Evolutionary conservation across 1,284 basidiomycete species (phyloP).

Genomic region (Tausonia pullulans): DNA sequence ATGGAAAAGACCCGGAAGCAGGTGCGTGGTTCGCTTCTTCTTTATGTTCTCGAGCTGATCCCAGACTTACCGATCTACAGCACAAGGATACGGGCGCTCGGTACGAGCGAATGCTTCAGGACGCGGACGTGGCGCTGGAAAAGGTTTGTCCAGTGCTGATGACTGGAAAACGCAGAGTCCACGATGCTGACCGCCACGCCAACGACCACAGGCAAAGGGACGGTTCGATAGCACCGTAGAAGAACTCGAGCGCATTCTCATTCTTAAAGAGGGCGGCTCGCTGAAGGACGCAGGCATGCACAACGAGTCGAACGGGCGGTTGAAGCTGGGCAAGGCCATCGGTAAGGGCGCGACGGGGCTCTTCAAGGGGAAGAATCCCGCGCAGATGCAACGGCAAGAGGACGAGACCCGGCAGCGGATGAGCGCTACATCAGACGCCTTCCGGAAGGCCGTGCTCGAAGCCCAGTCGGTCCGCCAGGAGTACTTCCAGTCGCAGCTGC

Average conservation of each 20-base stretch:
- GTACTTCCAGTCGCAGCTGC: conserved; percentile 93
- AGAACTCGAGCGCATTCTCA: conserved; percentile 83
- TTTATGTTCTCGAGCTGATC: neutral
- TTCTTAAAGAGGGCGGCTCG: conserved; percentile 89
- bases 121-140: conserved; percentile 78
- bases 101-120: conserved; percentile 77
- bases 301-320: conserved; percentile 26
- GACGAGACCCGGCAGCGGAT: conserved; percentile 82
- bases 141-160: conserved; percentile 40
- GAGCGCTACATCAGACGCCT: conserved; percentile 74
- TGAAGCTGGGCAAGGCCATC: conserved; percentile 50
- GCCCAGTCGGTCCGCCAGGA: conserved; percentile 86
- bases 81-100: conserved; percentile 79
- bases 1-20: conserved; percentile 88
- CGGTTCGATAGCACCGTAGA: conserved; percentile 84
- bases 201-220: conserved; percentile 45
- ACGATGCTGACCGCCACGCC: too few relatives aligned
- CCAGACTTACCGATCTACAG: conserved; percentile 33
- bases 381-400: conserved; percentile 86
- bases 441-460: conserved; percentile 80
- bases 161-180: too few relatives aligned
- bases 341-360: conserved; percentile 63
- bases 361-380: conserved; percentile 87
- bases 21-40: conserved; percentile 37
- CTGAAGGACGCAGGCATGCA: conserved; percentile 66